A percentile compares a stretch with the other conserved stretches of the same genome.
These are phyloP conservation scores for Metarhizium album DNA, from an alignment of 2,329 filamentous ascomycete genomes.

Conservation along the genomic window DNA sequence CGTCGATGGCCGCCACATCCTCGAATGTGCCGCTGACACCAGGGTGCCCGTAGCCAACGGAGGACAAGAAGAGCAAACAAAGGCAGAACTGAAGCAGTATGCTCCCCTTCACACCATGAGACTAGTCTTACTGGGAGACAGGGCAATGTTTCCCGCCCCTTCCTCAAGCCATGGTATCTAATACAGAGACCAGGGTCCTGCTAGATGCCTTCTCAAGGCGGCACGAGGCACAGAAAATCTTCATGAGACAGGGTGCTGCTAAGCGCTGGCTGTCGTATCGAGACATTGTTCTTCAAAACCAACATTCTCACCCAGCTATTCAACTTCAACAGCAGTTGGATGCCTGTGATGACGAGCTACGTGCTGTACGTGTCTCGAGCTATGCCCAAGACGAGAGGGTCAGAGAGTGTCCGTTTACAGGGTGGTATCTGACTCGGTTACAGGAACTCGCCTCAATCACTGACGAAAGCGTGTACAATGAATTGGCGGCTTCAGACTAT, in stretches of 20 bases:
- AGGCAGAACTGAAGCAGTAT: conserved; percentile 53
- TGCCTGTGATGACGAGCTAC: conserved; percentile 45
- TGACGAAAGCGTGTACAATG: conserved; percentile 47
- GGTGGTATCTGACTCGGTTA: neutral
- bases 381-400: neutral
- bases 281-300: conserved; percentile 40
- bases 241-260: conserved; percentile 47
- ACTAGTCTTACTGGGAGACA: neutral
- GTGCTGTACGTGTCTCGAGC: conserved; percentile 33
- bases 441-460: conserved; percentile 48
- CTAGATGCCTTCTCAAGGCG: conserved; percentile 51
- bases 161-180: neutral
- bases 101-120: conserved; percentile 14
- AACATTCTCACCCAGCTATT: conserved; percentile 35
- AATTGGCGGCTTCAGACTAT: conserved; percentile 43
- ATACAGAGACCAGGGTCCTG: conserved; percentile 32
- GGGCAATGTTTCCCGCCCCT: neutral
- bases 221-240: conserved; percentile 56
- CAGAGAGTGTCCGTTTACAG: neutral
- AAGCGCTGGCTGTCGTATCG: conserved; percentile 49
- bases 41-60: conserved; percentile 42
- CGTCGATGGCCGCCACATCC: conserved; percentile 52
- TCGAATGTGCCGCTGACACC: conserved; percentile 53
- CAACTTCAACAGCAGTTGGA: conserved; percentile 38
- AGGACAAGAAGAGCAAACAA: conserved; percentile 47